Conservation (phyloP, 352 stramenopile genomes). For the Globisporangium ultimum region DNA sequence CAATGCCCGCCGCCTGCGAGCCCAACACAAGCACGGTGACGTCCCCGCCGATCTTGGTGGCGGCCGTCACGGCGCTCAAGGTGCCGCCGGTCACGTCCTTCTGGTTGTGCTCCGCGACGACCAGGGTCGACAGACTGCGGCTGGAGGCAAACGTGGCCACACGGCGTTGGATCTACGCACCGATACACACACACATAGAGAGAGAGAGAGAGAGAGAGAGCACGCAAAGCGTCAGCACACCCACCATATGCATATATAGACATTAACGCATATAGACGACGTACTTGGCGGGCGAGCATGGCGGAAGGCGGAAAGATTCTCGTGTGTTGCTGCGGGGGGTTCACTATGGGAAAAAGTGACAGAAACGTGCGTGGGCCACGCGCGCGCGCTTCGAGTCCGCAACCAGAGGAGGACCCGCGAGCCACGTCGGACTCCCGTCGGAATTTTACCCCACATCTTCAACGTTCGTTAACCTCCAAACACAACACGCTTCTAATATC, state of each 20-base stretch:
- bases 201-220: too few species aligned
- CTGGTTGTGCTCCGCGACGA: conserved; percentile 87
- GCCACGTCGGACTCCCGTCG: conserved; percentile 15
- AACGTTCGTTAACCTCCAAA: conserved; percentile 3
- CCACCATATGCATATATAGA: background rate
- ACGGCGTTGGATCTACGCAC: conserved; percentile 42
- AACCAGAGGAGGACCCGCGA: background rate
- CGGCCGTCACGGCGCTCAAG: conserved; percentile 85
- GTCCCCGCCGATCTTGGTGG: conserved; percentile 77
- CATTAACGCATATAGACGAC: background rate
- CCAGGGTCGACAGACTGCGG: conserved; percentile 69
- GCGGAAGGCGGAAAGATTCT: background rate
- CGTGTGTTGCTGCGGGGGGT: too few species aligned
- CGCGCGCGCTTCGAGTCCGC: background rate
- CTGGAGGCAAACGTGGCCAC: conserved; percentile 30
- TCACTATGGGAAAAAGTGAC: background rate
- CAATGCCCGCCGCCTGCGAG: conserved; percentile 52
- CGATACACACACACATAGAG: too few species aligned
- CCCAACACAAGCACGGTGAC: conserved; percentile 77
- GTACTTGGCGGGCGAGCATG: conserved; percentile 39
- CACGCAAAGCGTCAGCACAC: too few species aligned
- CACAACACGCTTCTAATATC: too few species aligned
- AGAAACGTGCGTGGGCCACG: conserved; percentile 3
- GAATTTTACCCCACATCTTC: conserved; percentile 9
- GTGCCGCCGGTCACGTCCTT: conserved; percentile 66